Percentiles rank a stretch among this genome's conserved stretches.
Evolutionary conservation across 2,329 filamentous ascomycete genomes (phyloP).

Genomic region (Diaporthe vaccinii): DNA sequence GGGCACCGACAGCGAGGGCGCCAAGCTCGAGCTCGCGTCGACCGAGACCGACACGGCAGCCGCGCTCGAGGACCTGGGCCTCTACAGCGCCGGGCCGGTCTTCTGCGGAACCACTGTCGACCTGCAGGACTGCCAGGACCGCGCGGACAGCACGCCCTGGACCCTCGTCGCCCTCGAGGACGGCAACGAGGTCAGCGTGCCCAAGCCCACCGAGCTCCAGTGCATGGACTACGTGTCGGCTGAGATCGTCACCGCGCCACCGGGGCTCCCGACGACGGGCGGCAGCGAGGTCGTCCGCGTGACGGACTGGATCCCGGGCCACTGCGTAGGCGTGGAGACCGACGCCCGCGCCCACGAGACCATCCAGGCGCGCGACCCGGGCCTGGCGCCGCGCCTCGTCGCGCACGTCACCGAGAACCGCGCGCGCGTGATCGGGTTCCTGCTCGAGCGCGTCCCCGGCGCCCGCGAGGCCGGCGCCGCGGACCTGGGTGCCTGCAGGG

Average conservation of each 20-base stretch:
- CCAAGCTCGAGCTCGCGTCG: conserved; percentile 27
- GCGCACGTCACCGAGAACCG: conserved; percentile 33
- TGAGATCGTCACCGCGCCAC: neutral
- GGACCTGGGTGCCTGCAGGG: conserved; percentile 18
- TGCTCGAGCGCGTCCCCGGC: conserved; percentile 17
- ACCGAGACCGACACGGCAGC: neutral
- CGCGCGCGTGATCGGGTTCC: conserved; percentile 6
- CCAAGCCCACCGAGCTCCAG: neutral
- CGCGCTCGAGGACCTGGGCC: neutral
- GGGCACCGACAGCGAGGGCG: neutral
- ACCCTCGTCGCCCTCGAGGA: neutral
- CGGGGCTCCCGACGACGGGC: neutral
- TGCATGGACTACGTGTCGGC: conserved; percentile 10
- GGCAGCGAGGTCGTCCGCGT: neutral
- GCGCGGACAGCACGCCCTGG: neutral
- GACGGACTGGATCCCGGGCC: conserved; percentile 4
- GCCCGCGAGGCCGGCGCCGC: conserved; percentile 24
- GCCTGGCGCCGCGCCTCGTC: conserved; percentile 14
- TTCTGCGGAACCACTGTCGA: neutral
- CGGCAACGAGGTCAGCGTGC: neutral
- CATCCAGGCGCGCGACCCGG: conserved; percentile 28
- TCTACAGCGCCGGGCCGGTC: neutral
- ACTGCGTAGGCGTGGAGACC: neutral
- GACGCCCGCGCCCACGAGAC: conserved; percentile 20
- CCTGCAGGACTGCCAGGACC: neutral